These are phyloP conservation scores for Aquanectria penicillioides DNA, from an alignment of 2,329 filamentous ascomycete genomes.

Conservation along the genomic window DNA sequence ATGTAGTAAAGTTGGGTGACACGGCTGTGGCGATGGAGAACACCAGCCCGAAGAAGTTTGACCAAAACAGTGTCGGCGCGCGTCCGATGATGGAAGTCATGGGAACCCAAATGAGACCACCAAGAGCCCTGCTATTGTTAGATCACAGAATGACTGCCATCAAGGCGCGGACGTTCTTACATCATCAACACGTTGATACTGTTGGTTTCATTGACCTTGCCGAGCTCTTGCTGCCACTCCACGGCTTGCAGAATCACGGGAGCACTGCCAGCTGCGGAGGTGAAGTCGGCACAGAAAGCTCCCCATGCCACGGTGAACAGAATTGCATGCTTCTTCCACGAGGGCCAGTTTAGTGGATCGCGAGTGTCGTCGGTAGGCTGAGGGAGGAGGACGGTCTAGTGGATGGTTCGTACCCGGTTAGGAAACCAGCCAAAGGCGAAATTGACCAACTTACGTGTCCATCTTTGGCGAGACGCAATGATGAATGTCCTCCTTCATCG, in stretches of 20 bases:
- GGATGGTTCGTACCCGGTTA: not conserved
- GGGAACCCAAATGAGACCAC: constrained; percentile 30
- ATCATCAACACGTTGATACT: constrained; percentile 33
- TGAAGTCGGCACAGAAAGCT: constrained; percentile 33
- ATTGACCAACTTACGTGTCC: constrained; percentile 21
- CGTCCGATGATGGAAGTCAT: constrained; percentile 32
- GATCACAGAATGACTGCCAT: fast-evolving
- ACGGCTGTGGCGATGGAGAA: constrained; percentile 25
- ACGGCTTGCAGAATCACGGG: constrained; percentile 29
- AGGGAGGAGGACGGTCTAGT: constrained; percentile 30
- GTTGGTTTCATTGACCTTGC: constrained; percentile 26
- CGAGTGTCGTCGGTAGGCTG: constrained; percentile 26
- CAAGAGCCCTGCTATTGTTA: constrained; percentile 21
- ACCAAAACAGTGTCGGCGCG: constrained; percentile 33
- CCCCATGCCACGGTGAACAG: constrained; percentile 29
- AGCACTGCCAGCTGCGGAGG: constrained; percentile 30
- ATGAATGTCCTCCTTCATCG: constrained; percentile 5
- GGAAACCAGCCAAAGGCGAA: too few relatives aligned
- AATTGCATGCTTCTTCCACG: constrained; percentile 33
- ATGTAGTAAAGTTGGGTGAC: constrained; percentile 20
- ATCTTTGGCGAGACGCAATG: constrained; percentile 29
- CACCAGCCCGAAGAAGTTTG: constrained; percentile 26
- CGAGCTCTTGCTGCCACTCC: constrained; percentile 24
- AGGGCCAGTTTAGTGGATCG: constrained; percentile 36
- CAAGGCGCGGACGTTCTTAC: constrained; percentile 6